Percentiles rank a stretch among this genome's conserved stretches.
These are phyloP conservation scores for Pyricularia sp. DNA, from an alignment of 2,329 filamentous ascomycete species.

Conservation along the genomic window DNA sequence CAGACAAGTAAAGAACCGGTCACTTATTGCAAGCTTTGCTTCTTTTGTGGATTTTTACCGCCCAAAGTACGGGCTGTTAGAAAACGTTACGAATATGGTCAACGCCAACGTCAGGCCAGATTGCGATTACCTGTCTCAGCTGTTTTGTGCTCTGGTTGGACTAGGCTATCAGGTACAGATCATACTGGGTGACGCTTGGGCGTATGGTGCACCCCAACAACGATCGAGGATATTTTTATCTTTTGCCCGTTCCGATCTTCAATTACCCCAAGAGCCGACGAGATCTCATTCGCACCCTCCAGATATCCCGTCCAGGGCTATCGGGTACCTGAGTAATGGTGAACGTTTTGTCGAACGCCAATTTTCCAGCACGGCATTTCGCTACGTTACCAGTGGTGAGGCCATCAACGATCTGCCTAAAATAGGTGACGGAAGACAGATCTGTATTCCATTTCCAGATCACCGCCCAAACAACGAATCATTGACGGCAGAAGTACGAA, in stretches of 20 bases:
- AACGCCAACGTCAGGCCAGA: conserved; percentile 26
- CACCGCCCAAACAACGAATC: conserved; percentile 41
- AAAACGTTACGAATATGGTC: conserved; percentile 52
- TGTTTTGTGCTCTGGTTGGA: conserved; percentile 60
- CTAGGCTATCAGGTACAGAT: conserved; percentile 65
- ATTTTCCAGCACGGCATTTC: conserved; percentile 42
- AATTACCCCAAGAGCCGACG: conserved; percentile 39
- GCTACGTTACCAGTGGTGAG: conserved; percentile 37
- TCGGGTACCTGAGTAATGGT: conserved; percentile 49
- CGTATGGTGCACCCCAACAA: conserved; percentile 51
- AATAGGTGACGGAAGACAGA: conserved; percentile 49
- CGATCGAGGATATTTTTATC: conserved; percentile 57
- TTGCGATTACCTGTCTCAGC: conserved; percentile 54
- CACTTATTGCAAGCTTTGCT: conserved; percentile 63
- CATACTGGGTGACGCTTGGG: conserved; percentile 56
- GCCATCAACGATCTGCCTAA: conserved; percentile 46
- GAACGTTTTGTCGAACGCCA: conserved; percentile 41
- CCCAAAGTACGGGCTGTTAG: conserved; percentile 61
- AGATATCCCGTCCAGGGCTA: conserved; percentile 12
- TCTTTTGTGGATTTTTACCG: conserved; percentile 63
- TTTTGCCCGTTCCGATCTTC: conserved; percentile 54
- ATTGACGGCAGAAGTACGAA: conserved; percentile 25
- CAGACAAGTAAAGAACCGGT: conserved; percentile 54
- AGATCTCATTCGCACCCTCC: conserved; percentile 51
- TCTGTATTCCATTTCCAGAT: conserved; percentile 54